These are phyloP conservation scores for Durio zibethinus DNA, from an alignment of 345 rosid genomes.

Conservation along the genomic window DNA sequence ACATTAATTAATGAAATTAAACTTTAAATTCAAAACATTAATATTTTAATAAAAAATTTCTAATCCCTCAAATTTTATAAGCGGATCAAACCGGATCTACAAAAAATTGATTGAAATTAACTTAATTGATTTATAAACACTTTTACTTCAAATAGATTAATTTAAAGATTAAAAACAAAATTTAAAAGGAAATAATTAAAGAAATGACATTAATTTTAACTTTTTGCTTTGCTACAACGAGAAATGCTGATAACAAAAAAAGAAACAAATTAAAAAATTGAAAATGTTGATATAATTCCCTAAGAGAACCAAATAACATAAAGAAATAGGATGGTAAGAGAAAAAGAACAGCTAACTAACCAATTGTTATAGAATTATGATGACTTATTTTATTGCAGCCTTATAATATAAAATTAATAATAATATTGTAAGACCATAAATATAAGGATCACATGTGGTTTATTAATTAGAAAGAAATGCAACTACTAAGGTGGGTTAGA, in stretches of 20 bases:
- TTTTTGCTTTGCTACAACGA: background rate
- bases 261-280: background rate
- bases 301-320: background rate
- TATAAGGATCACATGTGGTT: slow-evolving; percentile 2
- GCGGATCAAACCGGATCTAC: too few relatives aligned
- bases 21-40: too few relatives aligned
- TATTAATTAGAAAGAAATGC: slow-evolving; percentile 19
- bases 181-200: background rate
- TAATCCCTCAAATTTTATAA: too few relatives aligned
- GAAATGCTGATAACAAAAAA: background rate
- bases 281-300: slow-evolving; percentile 7
- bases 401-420: background rate
- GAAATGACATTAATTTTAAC: background rate
- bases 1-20: too few relatives aligned
- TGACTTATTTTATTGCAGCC: background rate
- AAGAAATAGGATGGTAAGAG: background rate
- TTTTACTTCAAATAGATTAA: too few relatives aligned
- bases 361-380: background rate
- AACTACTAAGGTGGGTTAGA: slow-evolving; percentile 10
- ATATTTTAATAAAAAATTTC: too few relatives aligned
- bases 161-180: background rate
- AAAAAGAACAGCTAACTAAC: background rate
- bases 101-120: too few relatives aligned
- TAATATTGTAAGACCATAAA: too few relatives aligned
- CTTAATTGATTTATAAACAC: too few relatives aligned